Base-by-base conservation (phyloP, 108 stramenopile genomes). In the Nitzschia palea region DNA sequence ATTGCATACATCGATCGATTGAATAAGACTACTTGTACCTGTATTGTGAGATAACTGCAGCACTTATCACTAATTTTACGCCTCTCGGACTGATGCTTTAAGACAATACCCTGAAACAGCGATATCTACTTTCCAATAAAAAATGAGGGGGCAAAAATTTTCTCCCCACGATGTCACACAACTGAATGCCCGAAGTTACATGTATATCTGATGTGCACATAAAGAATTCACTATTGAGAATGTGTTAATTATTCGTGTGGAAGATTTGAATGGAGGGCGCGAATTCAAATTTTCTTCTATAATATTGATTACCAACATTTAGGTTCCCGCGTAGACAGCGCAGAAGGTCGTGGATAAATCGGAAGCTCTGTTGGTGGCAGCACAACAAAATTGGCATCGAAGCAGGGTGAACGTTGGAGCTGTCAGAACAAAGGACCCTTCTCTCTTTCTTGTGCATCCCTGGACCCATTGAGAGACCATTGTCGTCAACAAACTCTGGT, bases 271-370 rank as follows among this genome's bases (percentile, higher is more conserved):
- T 56, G 28, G 4, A 56, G 20, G 51, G 33, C 55, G 4, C 15
- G 32, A 31, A 55, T 31, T 55, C 4, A 4, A 56, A 56, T 56
- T 32, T 33, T 33, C 30, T 29, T 55, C 23, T 31, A 31, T 33
- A 32, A 17, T 34, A 17, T 31, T 6, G 17, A 12, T 34, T 3
- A 14, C 29, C 20, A 2, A 32, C 20, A 34, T 43, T 26, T 22
- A 12, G 14, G 15, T 43, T 60, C 59, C 59, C 59, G 40, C 37
- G 37, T 26, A 42, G 6, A n/a, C 10, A 56, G 14, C 30, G 33
- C n/a, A 35, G 40, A 17, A 60, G 27, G 40, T 60, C 59, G 40
- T 43, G 59, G 59, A 26, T 26, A 42, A 60, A 40, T 40, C 15
- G 40, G 17, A 60, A 40, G 18, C 8, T 32, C 23, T 18, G 31